A percentile compares a stretch with the other conserved stretches of the same genome.
Conservation (phyloP, 2,329 filamentous ascomycete species). For the Epichloe hybrida region DNA sequence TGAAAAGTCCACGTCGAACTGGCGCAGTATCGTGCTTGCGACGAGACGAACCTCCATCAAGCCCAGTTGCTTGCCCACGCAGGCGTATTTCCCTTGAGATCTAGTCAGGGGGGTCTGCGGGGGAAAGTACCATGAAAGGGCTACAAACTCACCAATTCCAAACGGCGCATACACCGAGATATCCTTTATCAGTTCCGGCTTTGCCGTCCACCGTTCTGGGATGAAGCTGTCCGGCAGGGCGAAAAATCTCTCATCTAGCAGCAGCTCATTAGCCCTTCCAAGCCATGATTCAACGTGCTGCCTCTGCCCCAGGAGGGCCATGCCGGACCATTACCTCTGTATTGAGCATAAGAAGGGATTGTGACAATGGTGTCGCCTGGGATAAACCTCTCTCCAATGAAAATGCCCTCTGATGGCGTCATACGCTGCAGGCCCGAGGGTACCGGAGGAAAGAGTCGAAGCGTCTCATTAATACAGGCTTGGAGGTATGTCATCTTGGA, state of each 20-base stretch:
- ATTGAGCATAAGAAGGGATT: conserved; percentile 8
- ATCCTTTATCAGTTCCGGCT: conserved; percentile 14
- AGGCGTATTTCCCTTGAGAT: conserved; percentile 18
- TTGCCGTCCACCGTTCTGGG: conserved; percentile 22
- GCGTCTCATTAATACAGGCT: conserved; percentile 26
- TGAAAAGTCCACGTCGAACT: background rate
- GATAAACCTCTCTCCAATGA: conserved; percentile 18
- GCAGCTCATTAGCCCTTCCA: background rate
- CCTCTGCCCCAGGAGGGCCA: no score
- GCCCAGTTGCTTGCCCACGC: conserved; percentile 23
- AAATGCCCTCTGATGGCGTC: conserved; percentile 24
- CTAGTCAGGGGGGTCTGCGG: background rate
- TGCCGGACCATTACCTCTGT: background rate
- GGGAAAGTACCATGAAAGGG: background rate
- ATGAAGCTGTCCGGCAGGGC: conserved; percentile 14
- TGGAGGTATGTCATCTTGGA: conserved; percentile 17
- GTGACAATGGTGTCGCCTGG: conserved; percentile 23
- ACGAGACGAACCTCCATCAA: conserved; percentile 17
- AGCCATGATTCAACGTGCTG: background rate
- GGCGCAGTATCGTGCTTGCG: background rate
- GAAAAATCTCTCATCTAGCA: conserved; percentile 10
- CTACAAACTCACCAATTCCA: conserved; percentile 10
- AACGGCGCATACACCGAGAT: conserved; percentile 15
- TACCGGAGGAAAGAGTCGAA: conserved; percentile 25
- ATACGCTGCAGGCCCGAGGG: conserved; percentile 20